phyloP scores from a whole-genome alignment of 768 basidiomycete species.

The Russula ochroleuca region DNA sequence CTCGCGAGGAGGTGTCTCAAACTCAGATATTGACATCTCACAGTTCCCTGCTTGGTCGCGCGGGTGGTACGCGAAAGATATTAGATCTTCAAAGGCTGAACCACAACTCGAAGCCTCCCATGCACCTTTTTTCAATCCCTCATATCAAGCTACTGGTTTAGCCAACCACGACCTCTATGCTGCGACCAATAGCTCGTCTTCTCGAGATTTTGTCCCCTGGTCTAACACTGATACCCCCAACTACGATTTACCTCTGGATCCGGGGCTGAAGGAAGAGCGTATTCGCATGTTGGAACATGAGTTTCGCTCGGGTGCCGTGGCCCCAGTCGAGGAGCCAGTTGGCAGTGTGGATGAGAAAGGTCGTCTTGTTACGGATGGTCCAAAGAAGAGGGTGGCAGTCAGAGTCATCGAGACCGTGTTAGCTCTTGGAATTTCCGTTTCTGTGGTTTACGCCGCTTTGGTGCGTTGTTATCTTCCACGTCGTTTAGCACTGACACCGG shows the following conservation, averaged over 20 bases:
- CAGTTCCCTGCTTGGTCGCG: slow-evolving; percentile 63
- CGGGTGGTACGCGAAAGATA: slow-evolving; percentile 50
- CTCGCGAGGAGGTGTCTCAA: slow-evolving; percentile 27
- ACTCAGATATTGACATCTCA: slow-evolving; percentile 53
- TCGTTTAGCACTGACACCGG: slow-evolving; percentile 2
- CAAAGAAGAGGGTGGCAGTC: slow-evolving; percentile 51
- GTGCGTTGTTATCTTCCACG: slow-evolving; percentile 37
- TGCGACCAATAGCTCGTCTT: slow-evolving; percentile 40
- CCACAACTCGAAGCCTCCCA: slow-evolving; percentile 23
- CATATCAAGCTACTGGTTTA: slow-evolving; percentile 13
- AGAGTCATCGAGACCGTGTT: slow-evolving; percentile 49
- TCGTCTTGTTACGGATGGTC: slow-evolving; percentile 56
- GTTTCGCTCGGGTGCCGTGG: slow-evolving; percentile 43
- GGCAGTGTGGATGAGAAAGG: slow-evolving; percentile 60
- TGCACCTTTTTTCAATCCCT: slow-evolving; percentile 37
- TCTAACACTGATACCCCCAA: slow-evolving; percentile 43
- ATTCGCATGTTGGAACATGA: slow-evolving; percentile 68
- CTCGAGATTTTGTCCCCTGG: slow-evolving; percentile 52
- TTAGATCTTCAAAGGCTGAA: slow-evolving; percentile 12
- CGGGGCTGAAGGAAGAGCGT: slow-evolving; percentile 59
- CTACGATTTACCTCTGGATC: slow-evolving; percentile 42
- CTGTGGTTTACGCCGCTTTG: slow-evolving; percentile 59
- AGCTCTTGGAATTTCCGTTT: slow-evolving; percentile 48
- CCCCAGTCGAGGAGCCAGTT: slow-evolving; percentile 39
- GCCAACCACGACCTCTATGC: slow-evolving; percentile 33